Evolutionary conservation across 495 filamentous ascomycete genomes (phyloP).

Genomic region (Penicillium longicatenatum): DNA sequence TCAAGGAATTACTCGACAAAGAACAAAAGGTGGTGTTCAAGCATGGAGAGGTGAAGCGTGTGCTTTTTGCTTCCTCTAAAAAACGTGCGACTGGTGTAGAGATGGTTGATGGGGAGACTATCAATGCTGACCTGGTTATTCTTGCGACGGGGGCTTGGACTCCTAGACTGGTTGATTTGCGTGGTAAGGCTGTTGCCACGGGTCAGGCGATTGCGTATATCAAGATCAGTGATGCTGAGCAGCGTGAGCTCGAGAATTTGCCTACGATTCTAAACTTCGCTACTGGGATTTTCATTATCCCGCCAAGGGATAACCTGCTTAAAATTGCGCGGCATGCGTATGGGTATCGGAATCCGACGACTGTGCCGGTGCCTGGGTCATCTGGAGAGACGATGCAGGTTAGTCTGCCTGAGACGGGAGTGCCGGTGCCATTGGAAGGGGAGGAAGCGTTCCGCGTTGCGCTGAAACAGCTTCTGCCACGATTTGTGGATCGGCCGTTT

Average conservation of each 20-base stretch:
- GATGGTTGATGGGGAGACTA: slow-evolving; percentile 50
- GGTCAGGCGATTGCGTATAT: slow-evolving; percentile 84
- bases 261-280: slow-evolving; percentile 80
- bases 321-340: slow-evolving; percentile 83
- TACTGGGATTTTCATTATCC: slow-evolving; percentile 81
- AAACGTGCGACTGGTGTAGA: slow-evolving; percentile 49
- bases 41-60: slow-evolving; percentile 59
- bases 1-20: slow-evolving; percentile 62
- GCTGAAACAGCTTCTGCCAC: slow-evolving; percentile 62
- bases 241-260: slow-evolving; percentile 59
- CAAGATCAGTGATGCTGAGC: slow-evolving; percentile 66
- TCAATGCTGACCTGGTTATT: slow-evolving; percentile 73
- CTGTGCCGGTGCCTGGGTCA: slow-evolving; percentile 41
- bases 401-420: slow-evolving; percentile 40
- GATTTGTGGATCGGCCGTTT: slow-evolving; percentile 65
- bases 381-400: slow-evolving; percentile 37
- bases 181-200: slow-evolving; percentile 72
- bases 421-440: slow-evolving; percentile 59
- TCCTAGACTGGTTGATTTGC: slow-evolving; percentile 70
- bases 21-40: slow-evolving; percentile 64
- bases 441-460: slow-evolving; percentile 61
- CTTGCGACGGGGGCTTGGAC: slow-evolving; percentile 90
- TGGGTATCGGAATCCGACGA: slow-evolving; percentile 74
- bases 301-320: slow-evolving; percentile 67
- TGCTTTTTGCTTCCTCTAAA: slow-evolving; percentile 40